These are phyloP conservation scores for Mortierella claussenii DNA, from an alignment of 192 early-diverging fungal species.

Conservation along the genomic window DNA sequence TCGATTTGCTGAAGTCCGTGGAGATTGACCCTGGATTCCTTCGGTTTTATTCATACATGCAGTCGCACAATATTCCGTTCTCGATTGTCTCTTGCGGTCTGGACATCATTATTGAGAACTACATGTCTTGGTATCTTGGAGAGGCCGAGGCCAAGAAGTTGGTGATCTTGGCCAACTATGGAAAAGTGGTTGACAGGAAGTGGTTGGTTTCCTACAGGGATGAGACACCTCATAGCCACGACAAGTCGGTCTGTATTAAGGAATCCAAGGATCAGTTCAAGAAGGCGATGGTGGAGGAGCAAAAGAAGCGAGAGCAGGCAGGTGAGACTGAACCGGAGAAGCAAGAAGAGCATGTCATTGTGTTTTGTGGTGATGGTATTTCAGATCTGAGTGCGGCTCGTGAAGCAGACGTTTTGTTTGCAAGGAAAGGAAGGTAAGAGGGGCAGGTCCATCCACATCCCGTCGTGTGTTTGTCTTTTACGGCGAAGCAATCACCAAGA, in stretches of 20 bases:
- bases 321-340: conserved; percentile 3
- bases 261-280: conserved; percentile 28
- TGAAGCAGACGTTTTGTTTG: conserved; percentile 82
- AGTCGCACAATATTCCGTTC: conserved; percentile 64
- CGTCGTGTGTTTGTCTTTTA: too few species aligned
- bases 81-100: conserved; percentile 72
- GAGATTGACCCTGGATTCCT: conserved; percentile 72
- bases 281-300: conserved; percentile 13
- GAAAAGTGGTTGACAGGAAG: conserved; percentile 48
- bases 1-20: conserved; percentile 41
- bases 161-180: conserved; percentile 70
- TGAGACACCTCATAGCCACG: conserved; percentile 70
- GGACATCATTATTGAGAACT: conserved; percentile 58
- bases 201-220: conserved; percentile 77
- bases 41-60: conserved; percentile 62
- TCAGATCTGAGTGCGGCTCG: conserved; percentile 79
- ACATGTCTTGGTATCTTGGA: conserved; percentile 62
- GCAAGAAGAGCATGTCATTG: conserved; percentile 53
- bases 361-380: conserved; percentile 86
- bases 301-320: conserved; percentile 1
- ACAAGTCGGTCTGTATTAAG: conserved; percentile 62
- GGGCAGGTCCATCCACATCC: too few species aligned
- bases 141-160: conserved; percentile 57
- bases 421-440: conserved; percentile 64
- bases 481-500: too few species aligned